phyloP scores from a whole-genome alignment of 1,139 yeast species.

The Scheffersomyces lignicola region DNA sequence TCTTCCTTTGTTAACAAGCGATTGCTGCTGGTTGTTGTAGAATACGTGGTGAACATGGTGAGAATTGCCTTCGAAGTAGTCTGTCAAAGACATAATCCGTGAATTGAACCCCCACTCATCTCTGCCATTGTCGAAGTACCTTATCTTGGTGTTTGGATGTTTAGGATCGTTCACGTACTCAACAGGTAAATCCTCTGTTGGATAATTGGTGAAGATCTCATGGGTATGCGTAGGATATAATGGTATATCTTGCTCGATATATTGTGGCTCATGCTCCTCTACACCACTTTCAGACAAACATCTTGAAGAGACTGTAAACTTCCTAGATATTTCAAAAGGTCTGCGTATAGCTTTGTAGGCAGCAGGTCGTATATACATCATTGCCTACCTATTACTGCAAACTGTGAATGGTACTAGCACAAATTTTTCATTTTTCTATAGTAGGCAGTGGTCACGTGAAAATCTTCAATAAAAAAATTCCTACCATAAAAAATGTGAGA shows the following conservation, averaged over 20 bases:
- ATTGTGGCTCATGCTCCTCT: too few relatives aligned
- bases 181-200: background rate
- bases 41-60: conserved; percentile 42
- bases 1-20: conserved; percentile 27
- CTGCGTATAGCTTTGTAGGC: too few relatives aligned
- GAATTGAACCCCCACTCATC: conserved; percentile 2
- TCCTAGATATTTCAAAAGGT: too few relatives aligned
- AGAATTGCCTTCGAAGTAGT: conserved; percentile 43
- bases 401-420: too few relatives aligned
- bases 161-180: background rate
- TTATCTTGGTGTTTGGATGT: background rate
- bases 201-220: background rate
- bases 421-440: background rate
- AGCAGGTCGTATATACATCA: too few relatives aligned
- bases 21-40: conserved; percentile 9
- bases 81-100: conserved; percentile 28
- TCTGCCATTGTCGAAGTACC: conserved; percentile 2
- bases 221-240: background rate
- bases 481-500: conserved; percentile 4
- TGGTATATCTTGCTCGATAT: too few relatives aligned
- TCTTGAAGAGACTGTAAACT: too few relatives aligned
- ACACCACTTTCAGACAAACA: too few relatives aligned
- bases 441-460: conserved; percentile 6
- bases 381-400: too few relatives aligned
- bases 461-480: conserved; percentile 4